These are phyloP conservation scores for Viridothelium virens DNA, from an alignment of 495 filamentous ascomycete species.

Conservation along the genomic window DNA sequence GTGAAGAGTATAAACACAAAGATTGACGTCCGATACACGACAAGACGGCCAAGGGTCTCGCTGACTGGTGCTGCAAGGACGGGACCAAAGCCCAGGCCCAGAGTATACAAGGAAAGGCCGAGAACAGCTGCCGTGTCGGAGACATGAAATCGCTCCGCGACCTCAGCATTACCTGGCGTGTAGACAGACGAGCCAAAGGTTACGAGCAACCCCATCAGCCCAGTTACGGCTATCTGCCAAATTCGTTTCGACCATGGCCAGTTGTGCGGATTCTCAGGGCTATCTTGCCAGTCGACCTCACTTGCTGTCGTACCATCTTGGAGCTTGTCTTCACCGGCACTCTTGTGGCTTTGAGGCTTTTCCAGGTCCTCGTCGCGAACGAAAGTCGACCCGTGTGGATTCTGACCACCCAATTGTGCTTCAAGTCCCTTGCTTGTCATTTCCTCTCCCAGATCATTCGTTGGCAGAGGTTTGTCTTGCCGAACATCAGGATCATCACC, in stretches of 20 bases:
- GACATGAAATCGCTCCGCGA: slow-evolving; percentile 28
- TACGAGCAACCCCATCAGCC: neutral
- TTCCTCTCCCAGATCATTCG: no score
- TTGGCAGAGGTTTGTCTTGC: no score
- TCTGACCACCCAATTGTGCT: no score
- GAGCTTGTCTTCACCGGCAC: no score
- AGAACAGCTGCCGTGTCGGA: slow-evolving; percentile 29
- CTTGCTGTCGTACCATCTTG: neutral
- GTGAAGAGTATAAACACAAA: slow-evolving; percentile 55
- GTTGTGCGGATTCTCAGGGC: neutral
- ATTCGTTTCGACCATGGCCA: slow-evolving; percentile 8
- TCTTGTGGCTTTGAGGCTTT: no score
- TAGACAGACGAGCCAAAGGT: slow-evolving; percentile 1
- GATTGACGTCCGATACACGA: slow-evolving; percentile 33
- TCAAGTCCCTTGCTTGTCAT: no score
- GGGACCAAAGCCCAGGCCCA: slow-evolving; percentile 35
- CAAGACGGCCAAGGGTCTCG: slow-evolving; percentile 30
- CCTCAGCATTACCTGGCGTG: slow-evolving; percentile 29
- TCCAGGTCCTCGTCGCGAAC: no score
- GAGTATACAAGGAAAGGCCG: slow-evolving; percentile 29
- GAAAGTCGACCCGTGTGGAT: no score
- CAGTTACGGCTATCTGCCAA: neutral
- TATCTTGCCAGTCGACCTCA: neutral
- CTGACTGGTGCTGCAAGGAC: slow-evolving; percentile 33
- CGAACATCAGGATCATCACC: no score